A percentile compares a stretch with the other conserved stretches of the same genome.
Conservation (phyloP, 495 filamentous ascomycete genomes). For the Cladorrhinum samala region DNA sequence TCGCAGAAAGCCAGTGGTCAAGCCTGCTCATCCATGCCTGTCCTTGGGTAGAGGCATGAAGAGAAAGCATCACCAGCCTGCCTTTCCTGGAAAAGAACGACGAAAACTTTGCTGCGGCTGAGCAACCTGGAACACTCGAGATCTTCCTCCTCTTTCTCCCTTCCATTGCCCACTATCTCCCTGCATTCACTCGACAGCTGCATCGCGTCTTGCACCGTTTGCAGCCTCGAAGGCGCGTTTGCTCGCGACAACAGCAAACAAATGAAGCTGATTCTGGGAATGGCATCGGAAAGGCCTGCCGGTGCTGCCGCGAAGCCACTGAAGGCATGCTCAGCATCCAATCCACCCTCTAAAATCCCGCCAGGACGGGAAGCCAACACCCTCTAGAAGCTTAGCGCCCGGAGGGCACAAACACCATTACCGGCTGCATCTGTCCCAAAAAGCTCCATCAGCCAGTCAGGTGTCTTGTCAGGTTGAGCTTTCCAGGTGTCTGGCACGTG, state of each 20-base stretch:
- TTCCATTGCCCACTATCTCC: too few relatives aligned
- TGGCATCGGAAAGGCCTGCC: background rate
- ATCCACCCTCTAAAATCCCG: conserved; percentile 10
- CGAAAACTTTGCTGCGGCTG: background rate
- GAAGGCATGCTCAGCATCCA: background rate
- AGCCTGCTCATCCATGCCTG: background rate
- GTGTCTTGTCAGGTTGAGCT: background rate
- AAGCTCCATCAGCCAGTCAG: conserved; percentile 1
- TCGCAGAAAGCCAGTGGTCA: background rate
- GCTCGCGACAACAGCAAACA: background rate
- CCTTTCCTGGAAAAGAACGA: background rate
- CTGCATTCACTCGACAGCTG: too few relatives aligned
- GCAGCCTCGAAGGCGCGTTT: background rate
- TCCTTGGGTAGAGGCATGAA: too few relatives aligned
- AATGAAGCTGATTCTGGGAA: background rate
- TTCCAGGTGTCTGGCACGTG: conserved; percentile 11
- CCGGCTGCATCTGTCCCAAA: conserved; percentile 5
- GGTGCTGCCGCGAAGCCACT: background rate
- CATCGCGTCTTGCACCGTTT: background rate
- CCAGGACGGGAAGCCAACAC: conserved; percentile 14
- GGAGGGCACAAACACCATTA: conserved; percentile 13
- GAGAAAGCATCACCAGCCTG: background rate
- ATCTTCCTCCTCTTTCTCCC: background rate
- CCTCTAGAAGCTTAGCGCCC: conserved; percentile 10
- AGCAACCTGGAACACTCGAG: background rate